These are phyloP conservation scores for Cyanidium caldarium DNA, from an alignment of 23 red algal genomes.

Conservation along the genomic window DNA sequence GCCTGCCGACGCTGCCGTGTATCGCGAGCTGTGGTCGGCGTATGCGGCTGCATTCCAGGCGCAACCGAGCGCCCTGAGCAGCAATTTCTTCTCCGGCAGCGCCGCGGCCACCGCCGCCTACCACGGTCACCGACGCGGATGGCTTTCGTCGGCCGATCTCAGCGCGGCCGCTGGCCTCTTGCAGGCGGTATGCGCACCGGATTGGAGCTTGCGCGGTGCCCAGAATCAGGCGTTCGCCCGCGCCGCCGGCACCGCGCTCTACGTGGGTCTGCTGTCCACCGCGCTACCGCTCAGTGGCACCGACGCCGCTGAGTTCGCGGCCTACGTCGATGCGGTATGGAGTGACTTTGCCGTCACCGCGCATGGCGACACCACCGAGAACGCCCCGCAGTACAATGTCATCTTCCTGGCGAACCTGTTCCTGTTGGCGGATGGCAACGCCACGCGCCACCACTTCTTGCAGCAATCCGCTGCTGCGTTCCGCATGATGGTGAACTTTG, in stretches of 20 bases:
- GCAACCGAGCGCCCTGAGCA: neutral
- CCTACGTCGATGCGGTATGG: neutral
- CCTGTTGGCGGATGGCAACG: neutral
- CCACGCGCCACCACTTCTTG: neutral
- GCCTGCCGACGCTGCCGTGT: neutral
- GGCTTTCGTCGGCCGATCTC: neutral
- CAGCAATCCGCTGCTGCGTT: neutral
- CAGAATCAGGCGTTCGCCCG: neutral
- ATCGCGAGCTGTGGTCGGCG: neutral
- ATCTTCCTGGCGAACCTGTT: neutral
- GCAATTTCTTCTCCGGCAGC: neutral
- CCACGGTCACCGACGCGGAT: neutral
- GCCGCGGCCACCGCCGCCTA: neutral
- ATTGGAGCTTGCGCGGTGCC: constrained; percentile 1
- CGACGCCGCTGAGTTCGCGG: neutral
- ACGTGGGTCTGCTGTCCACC: neutral
- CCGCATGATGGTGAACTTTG: neutral
- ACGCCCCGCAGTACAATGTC: constrained; percentile 4
- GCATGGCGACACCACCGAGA: constrained; percentile 4
- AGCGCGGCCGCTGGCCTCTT: neutral
- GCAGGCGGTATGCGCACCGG: neutral
- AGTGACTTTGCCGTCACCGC: neutral
- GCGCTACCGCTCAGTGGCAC: neutral
- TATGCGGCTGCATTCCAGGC: neutral
- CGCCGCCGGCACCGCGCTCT: constrained; percentile 1